Conservation (phyloP, 108 stramenopile genomes). For the Poteriospumella lacustris region DNA sequence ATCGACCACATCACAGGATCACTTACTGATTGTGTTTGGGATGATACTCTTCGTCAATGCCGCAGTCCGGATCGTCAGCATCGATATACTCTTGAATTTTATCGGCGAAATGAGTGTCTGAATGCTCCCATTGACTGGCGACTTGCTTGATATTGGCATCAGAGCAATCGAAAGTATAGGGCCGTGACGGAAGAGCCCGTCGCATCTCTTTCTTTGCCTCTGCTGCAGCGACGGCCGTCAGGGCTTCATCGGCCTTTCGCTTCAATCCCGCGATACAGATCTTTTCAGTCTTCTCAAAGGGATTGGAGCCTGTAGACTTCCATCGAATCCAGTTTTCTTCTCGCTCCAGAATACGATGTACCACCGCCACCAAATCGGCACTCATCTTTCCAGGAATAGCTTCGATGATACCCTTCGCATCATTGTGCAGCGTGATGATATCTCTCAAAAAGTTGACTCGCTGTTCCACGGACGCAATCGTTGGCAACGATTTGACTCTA, state of each 20-base stretch:
- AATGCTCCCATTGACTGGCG: background rate
- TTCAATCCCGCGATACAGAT: no score
- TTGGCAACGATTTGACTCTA: background rate
- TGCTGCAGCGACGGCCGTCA: no score
- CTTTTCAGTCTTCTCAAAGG: background rate
- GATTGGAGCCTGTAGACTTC: background rate
- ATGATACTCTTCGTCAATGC: slow-evolving; percentile 27
- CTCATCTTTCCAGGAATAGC: background rate
- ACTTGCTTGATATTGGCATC: background rate
- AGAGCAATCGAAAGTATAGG: background rate
- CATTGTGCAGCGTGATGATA: background rate
- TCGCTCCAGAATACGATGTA: background rate
- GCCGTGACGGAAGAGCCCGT: no score
- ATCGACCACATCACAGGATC: background rate
- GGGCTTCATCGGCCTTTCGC: background rate
- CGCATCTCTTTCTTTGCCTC: no score
- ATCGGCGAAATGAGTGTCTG: background rate
- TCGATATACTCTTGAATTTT: slow-evolving; percentile 15
- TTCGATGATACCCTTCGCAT: background rate
- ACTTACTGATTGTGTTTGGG: slow-evolving; percentile 29
- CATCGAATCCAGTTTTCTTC: background rate
- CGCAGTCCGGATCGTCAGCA: slow-evolving; percentile 23
- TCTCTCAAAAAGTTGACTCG: background rate
- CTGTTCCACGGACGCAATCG: background rate
- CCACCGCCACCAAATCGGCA: background rate